These are phyloP conservation scores for Forsythia suspensa DNA, from an alignment of 257 asterid species.

Conservation along the genomic window DNA sequence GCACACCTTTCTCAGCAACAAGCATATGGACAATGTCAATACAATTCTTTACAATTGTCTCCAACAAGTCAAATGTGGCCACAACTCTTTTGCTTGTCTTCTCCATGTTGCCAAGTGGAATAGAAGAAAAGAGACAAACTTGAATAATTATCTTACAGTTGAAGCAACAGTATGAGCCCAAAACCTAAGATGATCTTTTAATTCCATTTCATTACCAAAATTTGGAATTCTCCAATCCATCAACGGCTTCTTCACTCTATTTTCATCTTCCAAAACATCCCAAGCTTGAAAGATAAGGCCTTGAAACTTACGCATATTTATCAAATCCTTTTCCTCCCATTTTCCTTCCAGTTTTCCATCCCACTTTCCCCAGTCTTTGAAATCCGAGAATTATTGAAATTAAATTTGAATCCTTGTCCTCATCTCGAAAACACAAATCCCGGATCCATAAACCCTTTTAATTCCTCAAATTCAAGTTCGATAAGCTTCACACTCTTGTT, in stretches of 20 bases:
- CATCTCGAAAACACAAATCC: slow-evolving; percentile 71
- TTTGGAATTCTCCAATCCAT: slow-evolving; percentile 50
- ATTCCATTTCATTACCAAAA: slow-evolving; percentile 53
- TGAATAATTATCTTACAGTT: slow-evolving; percentile 36
- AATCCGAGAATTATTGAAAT: slow-evolving; percentile 64
- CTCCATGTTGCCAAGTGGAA: too few species aligned
- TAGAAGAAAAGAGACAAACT: too few species aligned
- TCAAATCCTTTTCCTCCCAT: neutral
- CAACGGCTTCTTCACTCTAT: slow-evolving; percentile 14
- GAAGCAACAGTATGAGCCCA: slow-evolving; percentile 90
- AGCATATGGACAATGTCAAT: slow-evolving; percentile 58
- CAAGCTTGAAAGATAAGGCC: slow-evolving; percentile 65
- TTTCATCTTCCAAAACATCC: slow-evolving; percentile 32
- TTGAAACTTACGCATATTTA: slow-evolving; percentile 19
- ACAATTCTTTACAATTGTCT: slow-evolving; percentile 54
- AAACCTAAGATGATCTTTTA: slow-evolving; percentile 60
- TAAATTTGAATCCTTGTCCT: slow-evolving; percentile 50
- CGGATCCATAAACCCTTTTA: slow-evolving; percentile 84
- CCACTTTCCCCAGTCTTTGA: slow-evolving; percentile 33
- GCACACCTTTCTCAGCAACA: slow-evolving; percentile 54
- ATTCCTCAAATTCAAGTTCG: slow-evolving; percentile 75
- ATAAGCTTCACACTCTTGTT: slow-evolving; percentile 38
- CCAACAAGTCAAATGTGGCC: too few species aligned
- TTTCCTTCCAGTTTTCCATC: neutral
- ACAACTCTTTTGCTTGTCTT: too few species aligned